phyloP scores from a whole-genome alignment of 1,139 yeast genomes.

The Schizosaccharomyces versatilis region DNA sequence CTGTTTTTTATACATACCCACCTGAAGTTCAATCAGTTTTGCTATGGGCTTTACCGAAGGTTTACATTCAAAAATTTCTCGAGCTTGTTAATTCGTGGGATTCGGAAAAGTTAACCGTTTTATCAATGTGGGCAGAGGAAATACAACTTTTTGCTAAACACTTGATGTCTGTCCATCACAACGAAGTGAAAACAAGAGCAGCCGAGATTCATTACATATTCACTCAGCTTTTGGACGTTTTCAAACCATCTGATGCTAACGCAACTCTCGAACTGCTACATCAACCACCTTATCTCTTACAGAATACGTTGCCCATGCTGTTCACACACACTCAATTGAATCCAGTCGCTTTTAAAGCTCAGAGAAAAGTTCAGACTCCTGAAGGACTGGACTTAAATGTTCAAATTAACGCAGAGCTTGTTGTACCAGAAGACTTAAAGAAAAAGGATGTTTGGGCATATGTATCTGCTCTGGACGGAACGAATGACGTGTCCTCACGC shows the following conservation, averaged over 20 bases:
- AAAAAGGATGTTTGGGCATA: not conserved
- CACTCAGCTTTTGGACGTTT: not conserved
- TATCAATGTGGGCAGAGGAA: not conserved
- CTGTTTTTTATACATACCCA: not conserved
- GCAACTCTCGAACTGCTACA: not conserved
- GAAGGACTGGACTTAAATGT: conserved; percentile 5
- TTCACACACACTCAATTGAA: not conserved
- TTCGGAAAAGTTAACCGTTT: not conserved
- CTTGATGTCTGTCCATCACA: not conserved
- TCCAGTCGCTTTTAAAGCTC: conserved; percentile 10
- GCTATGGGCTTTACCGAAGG: not conserved
- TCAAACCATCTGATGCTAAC: not conserved
- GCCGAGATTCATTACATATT: not conserved
- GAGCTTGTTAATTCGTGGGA: not conserved
- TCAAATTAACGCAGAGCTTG: not conserved
- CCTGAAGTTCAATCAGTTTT: not conserved
- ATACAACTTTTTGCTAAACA: not conserved
- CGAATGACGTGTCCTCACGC: not conserved
- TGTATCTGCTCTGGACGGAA: not conserved
- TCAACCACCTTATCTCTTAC: not conserved
- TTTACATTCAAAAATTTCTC: not conserved
- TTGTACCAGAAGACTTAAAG: not conserved
- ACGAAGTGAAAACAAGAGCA: not conserved
- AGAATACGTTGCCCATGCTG: not conserved
- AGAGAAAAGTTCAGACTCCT: conserved; percentile 8